Evolutionary conservation across 2,329 filamentous ascomycete species (phyloP), one percentile per base, ranked within the genome.

Genomic region (Hypoxylon sp.): DNA sequence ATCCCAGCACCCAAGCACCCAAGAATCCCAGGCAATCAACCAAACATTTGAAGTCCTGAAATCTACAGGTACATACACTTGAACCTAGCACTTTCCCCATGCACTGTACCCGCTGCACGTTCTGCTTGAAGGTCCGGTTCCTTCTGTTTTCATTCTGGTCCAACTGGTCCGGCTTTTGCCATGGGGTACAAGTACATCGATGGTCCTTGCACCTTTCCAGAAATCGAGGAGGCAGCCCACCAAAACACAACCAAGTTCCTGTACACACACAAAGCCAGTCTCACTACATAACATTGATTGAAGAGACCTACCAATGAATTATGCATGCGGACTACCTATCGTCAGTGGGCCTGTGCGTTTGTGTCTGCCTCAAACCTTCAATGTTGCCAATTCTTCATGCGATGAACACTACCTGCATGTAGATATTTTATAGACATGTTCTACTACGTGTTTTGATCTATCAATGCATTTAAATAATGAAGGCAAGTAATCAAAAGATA

Each of bases 191-290:
- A 45, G 9, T 43, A 61, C 53, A 46, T 55, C 30, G 50, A 58
- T 55, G 60, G 63, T 52, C 63, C 63, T 63, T 67, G 67, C 63
- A 36, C 55, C 50, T 9, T 61, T 55, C n/a, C n/a, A 63, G 60
- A 67, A 60, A 62, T 66, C 63, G 63, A 69, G 60, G 67, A 69
- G 67, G 67, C 60, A 69, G 56, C 67, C 67, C 63, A 69, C 55
- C 49, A 48, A 56, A 59, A 57, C 25, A 17, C 21, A 30, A 19
- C 52, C 30, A 46, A 46, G 49, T 17, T 49, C 32, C 28, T 14
- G 36, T 64, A 58, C 61, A 28, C 7, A 28, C 59, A 58, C 61
- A 28, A 64, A 64, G 49, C 53, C 51, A 30, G 50, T 63, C 60
- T 53, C 52, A 51, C 52, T 51, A 38, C 52, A 63, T 51, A 57